Conservation (phyloP, 177 flowering plant genomes). For the Tripterygium wilfordii region DNA sequence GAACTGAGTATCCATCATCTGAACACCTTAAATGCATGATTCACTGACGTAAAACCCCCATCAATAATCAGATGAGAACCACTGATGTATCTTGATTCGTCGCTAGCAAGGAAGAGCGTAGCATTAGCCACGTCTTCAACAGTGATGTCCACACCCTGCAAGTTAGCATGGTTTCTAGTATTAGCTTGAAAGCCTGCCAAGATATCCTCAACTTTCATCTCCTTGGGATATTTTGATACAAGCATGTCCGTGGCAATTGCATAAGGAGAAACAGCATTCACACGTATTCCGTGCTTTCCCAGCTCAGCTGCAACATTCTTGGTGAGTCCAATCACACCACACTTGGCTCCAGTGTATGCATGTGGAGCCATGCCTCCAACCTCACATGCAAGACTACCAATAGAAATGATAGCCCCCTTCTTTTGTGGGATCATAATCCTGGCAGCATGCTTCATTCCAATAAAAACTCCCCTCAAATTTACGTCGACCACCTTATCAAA, state of each 20-base stretch:
- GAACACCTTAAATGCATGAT: too few species aligned
- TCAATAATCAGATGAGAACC: too few species aligned
- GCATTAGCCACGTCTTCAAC: conserved; percentile 72
- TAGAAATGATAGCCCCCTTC: conserved; percentile 64
- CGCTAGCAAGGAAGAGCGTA: too few species aligned
- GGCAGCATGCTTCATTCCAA: conserved; percentile 91
- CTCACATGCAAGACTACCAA: conserved; percentile 50
- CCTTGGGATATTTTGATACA: conserved; percentile 65
- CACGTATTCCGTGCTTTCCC: conserved; percentile 76
- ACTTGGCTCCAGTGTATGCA: conserved; percentile 78
- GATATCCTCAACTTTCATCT: conserved; percentile 60
- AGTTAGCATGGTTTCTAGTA: conserved; percentile 40
- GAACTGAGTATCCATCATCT: too few species aligned
- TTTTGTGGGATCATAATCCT: conserved; percentile 69
- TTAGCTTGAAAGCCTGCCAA: conserved; percentile 45
- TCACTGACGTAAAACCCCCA: too few species aligned
- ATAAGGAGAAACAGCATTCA: conserved; percentile 89
- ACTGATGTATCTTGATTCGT: too few species aligned
- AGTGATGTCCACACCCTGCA: conserved; percentile 43
- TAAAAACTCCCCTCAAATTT: conserved; percentile 74
- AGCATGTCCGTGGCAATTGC: conserved; percentile 63
- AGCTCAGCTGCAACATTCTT: conserved; percentile 82
- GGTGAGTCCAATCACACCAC: conserved; percentile 76
- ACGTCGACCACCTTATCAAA: conserved; percentile 64
- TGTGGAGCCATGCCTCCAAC: conserved; percentile 76